These are phyloP conservation scores for Aureobasidium leucospermi DNA, from an alignment of 2,329 filamentous ascomycete genomes.

Conservation along the genomic window DNA sequence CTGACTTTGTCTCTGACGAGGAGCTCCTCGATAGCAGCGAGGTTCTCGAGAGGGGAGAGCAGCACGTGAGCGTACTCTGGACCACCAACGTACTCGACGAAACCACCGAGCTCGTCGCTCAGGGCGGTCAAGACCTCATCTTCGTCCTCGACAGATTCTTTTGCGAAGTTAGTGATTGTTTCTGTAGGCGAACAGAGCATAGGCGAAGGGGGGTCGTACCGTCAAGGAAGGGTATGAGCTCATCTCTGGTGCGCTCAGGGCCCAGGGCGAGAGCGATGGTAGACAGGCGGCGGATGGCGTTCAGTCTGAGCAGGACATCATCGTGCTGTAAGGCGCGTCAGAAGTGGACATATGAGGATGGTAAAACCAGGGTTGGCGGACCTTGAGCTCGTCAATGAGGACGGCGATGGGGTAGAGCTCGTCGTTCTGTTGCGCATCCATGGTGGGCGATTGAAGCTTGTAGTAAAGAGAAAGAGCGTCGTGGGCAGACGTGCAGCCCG, in stretches of 20 bases:
- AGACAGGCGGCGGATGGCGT: conserved; percentile 95
- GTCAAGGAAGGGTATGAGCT: conserved; percentile 97
- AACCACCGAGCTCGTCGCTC: conserved; percentile 92
- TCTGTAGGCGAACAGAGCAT: not conserved
- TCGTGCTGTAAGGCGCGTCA: conserved; percentile 61
- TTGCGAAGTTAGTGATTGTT: conserved; percentile 25
- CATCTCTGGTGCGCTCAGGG: conserved; percentile 91
- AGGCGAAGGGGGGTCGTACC: conserved; percentile 54
- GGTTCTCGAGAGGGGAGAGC: conserved; percentile 91
- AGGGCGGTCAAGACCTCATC: conserved; percentile 96
- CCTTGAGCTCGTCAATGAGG: conserved; percentile 98
- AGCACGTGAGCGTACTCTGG: conserved; percentile 92
- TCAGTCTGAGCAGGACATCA: conserved; percentile 94
- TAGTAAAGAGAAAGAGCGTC: conserved; percentile 13
- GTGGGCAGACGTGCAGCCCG: conserved; percentile 11
- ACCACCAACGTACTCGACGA: conserved; percentile 96
- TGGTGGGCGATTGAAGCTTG: conserved; percentile 37
- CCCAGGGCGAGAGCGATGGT: conserved; percentile 96
- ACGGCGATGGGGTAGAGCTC: conserved; percentile 99
- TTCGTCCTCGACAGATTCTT: conserved; percentile 98
- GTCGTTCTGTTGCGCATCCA: conserved; percentile 91
- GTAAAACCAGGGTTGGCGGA: conserved; percentile 37
- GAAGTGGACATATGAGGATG: not conserved
- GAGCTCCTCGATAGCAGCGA: conserved; percentile 96
- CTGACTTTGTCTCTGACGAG: conserved; percentile 91